Evolutionary conservation across 2,329 filamentous ascomycete genomes (phyloP).

Genomic region (Ambrosiella beaveri): DNA sequence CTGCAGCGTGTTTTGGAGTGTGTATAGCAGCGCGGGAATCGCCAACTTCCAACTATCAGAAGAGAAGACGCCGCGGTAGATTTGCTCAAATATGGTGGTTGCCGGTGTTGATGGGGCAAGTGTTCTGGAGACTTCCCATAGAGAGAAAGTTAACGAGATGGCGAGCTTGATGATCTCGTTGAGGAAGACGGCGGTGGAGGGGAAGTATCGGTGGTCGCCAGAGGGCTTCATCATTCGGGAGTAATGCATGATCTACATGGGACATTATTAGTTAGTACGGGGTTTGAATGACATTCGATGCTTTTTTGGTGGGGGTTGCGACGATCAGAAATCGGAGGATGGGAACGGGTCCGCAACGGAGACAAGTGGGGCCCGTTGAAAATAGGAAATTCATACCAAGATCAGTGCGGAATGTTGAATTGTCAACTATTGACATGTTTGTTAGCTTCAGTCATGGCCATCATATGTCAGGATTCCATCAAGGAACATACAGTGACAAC

Average conservation of each 20-base stretch:
- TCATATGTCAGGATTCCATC: neutral
- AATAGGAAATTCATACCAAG: slow-evolving; percentile 30
- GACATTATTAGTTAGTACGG: neutral
- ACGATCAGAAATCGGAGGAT: neutral
- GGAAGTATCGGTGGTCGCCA: slow-evolving; percentile 74
- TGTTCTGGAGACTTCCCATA: slow-evolving; percentile 70
- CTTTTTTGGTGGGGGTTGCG: neutral
- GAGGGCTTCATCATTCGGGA: slow-evolving; percentile 79
- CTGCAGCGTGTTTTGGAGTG: slow-evolving; percentile 81
- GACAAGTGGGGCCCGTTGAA: neutral
- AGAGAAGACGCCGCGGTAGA: slow-evolving; percentile 67
- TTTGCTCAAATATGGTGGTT: slow-evolving; percentile 61
- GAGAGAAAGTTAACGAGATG: slow-evolving; percentile 68
- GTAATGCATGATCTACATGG: slow-evolving; percentile 69
- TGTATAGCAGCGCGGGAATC: slow-evolving; percentile 75
- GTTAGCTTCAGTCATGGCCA: neutral
- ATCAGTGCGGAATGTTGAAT: slow-evolving; percentile 63
- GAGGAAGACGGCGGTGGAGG: slow-evolving; percentile 84
- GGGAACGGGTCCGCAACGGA: neutral
- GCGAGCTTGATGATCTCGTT: slow-evolving; percentile 84
- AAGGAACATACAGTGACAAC: slow-evolving; percentile 7
- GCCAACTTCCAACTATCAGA: slow-evolving; percentile 91
- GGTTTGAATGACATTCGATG: too few relatives aligned
- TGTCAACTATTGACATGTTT: slow-evolving; percentile 37
- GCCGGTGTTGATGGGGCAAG: slow-evolving; percentile 64